Evolutionary conservation across 1,284 basidiomycete species (phyloP).

Genomic region (Tremellales sp.): DNA sequence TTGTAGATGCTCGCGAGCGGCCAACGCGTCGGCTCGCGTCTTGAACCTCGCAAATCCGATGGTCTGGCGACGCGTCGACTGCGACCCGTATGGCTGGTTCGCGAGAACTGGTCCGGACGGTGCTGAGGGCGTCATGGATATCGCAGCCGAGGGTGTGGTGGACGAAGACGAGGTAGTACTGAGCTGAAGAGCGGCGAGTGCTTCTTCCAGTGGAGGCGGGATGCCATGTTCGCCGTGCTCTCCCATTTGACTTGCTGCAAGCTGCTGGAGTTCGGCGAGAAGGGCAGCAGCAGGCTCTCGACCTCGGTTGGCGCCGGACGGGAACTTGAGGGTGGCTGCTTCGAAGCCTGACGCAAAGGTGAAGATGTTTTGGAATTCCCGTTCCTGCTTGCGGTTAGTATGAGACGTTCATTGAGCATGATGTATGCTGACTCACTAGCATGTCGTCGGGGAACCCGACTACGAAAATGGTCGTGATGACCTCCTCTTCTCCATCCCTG

Average conservation of each 20-base stretch:
- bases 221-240: constrained; percentile 10
- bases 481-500: constrained; percentile 59
- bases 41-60: constrained; percentile 98
- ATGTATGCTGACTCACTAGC: constrained; percentile 66
- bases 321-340: constrained; percentile 95
- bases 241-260: constrained; percentile 31
- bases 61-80: constrained; percentile 65
- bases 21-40: constrained; percentile 78
- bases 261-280: constrained; percentile 36
- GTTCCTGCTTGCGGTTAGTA: constrained; percentile 60
- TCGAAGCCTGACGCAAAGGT: constrained; percentile 94
- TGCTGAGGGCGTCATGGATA: constrained; percentile 53
- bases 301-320: constrained; percentile 46
- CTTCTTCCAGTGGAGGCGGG: constrained; percentile 31
- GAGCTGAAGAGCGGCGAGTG: constrained; percentile 36
- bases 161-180: constrained; percentile 30
- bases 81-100: constrained; percentile 13
- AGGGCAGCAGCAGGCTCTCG: constrained; percentile 14
- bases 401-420: not conserved
- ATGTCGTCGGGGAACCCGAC: constrained; percentile 99
- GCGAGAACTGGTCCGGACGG: constrained; percentile 33
- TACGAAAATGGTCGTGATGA: constrained; percentile 97
- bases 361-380: constrained; percentile 99
- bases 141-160: constrained; percentile 44
- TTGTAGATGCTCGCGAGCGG: constrained; percentile 83